Base-by-base conservation (phyloP, 352 stramenopile species). In the Plasmopara viticola region DNA sequence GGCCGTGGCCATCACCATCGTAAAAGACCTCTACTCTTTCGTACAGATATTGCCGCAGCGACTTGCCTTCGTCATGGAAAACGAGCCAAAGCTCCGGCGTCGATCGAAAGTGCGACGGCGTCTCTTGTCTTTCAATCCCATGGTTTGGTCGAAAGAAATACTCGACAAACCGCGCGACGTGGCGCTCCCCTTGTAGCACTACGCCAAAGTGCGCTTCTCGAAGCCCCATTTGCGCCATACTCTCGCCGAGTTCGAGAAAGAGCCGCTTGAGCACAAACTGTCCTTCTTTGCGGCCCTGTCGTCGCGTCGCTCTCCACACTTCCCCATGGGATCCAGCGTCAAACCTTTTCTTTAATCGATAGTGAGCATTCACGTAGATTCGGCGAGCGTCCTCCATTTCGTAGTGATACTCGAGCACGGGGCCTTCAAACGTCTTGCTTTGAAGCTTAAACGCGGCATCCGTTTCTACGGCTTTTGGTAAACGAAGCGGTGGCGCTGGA, bases 61-160 rank as follows among this genome's bases (percentile, higher is more conserved):
- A 95, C 45, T 78, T 84, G 18, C 87, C 87, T 71, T 96, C 87
- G 39, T 96, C 86, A 33, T 83, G 73, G 60, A 96, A 96, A 14
- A 95, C 86, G 30, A 96, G 66, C 87, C 87, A 96, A 6, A 96
- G 71, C 44, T 96, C 86, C 10, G 55, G 45, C n/a, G 46, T 60
- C 8, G 54, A 47, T 33, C 28, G 40, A 44, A 55, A 18, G n/a
- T 52, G 28, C 8, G 30, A 14, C 0, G 45, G 40, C 29, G 62
- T 53, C 14, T 58, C 53, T 29, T 68, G 44, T 6, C 49, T 46
- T 37, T 56, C 42, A 42, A 52, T 45, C 12, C 54, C 12, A 55
- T 60, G 44, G 5, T 53, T 44, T 0, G 71, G 70, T 0, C 83
- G 74, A 61, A 95, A 94, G 45, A 95, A 91, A 43, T 90, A 81